Conservation (phyloP, 1,284 basidiomycete species). For the Mrakiaceae sp. region DNA sequence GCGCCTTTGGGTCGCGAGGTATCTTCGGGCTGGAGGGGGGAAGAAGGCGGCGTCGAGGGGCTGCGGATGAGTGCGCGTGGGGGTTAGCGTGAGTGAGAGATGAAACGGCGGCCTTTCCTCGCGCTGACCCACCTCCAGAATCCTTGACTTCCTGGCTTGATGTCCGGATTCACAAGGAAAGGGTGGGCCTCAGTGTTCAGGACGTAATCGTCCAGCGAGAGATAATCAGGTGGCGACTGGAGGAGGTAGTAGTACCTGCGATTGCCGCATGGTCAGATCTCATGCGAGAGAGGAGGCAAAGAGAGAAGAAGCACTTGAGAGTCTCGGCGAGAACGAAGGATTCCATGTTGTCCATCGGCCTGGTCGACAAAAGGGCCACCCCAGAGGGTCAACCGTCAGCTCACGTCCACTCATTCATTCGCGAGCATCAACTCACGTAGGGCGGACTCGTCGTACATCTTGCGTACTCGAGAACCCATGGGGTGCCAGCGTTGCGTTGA, state of each 20-base stretch:
- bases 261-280: neutral
- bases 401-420: too few species aligned
- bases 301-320: neutral
- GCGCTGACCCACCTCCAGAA: constrained; percentile 22
- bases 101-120: neutral
- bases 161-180: constrained; percentile 26
- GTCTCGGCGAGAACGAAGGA: constrained; percentile 20
- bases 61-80: neutral
- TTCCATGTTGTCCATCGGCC: constrained; percentile 37
- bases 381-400: too few species aligned
- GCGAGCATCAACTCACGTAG: constrained; percentile 5
- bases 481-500: constrained; percentile 21
- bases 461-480: constrained; percentile 35
- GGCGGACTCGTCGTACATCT: constrained; percentile 32
- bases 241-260: constrained; percentile 37
- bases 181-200: constrained; percentile 41
- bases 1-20: neutral
- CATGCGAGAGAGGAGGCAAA: neutral
- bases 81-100: neutral
- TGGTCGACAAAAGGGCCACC: neutral
- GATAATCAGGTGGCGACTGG: constrained; percentile 41
- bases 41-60: neutral
- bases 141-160: constrained; percentile 26
- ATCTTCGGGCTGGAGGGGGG: neutral
- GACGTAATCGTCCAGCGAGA: constrained; percentile 47